A percentile compares a stretch with the other conserved stretches of the same genome.
These are phyloP conservation scores for Brassica napus DNA, from an alignment of 345 rosid species.

Conservation along the genomic window Da-Ae NC_063434.1:23370501-23371000, in stretches of 20 bases:
- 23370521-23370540: background rate
- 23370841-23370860: background rate
- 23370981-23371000: conserved; percentile 68
- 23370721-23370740: too few species aligned
- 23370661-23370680: conserved; percentile 91
- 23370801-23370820: background rate
- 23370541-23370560: background rate
- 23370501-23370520: too few species aligned
- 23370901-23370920: too few species aligned
- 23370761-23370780: background rate
- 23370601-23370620: conserved; percentile 84
- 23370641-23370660: conserved; percentile 67
- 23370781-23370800: background rate
- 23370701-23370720: background rate
- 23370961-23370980: conserved; percentile 53
- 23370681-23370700: conserved; percentile 19
- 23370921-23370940: too few species aligned
- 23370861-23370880: background rate
- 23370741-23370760: too few species aligned
- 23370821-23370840: background rate
- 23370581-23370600: conserved; percentile 97
- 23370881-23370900: background rate
- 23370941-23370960: conserved; percentile 4
- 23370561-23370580: conserved; percentile 27
- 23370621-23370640: conserved; percentile 86